phyloP scores from a whole-genome alignment of 345 rosid genomes.

The Boechera divaricarpa region DNA sequence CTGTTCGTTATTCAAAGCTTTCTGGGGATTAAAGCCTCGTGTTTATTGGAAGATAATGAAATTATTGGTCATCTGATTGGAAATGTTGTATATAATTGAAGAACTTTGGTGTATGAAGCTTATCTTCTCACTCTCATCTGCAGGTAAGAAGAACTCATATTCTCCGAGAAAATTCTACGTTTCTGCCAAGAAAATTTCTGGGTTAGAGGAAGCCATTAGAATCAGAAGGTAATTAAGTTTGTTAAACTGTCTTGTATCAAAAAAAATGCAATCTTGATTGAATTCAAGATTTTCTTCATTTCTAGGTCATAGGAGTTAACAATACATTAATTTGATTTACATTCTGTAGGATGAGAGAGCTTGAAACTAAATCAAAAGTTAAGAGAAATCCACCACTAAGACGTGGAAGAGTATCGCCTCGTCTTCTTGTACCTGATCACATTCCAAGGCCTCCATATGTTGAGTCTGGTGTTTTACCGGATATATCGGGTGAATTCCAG shows the following conservation, averaged over 20 bases:
- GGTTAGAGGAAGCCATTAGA: constrained; percentile 77
- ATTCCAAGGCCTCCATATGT: constrained; percentile 82
- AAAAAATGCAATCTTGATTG: not conserved
- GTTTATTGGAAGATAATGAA: not conserved
- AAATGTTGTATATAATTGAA: not conserved
- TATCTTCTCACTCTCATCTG: constrained; percentile 1
- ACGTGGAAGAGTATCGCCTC: constrained; percentile 84
- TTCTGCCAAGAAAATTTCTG: constrained; percentile 59
- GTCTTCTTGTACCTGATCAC: constrained; percentile 80
- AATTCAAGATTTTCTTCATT: not conserved
- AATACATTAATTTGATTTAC: constrained; percentile 3
- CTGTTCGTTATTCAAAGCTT: constrained; percentile 1
- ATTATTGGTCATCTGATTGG: not conserved
- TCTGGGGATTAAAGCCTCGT: not conserved
- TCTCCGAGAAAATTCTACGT: constrained; percentile 45
- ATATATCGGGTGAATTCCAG: constrained; percentile 64
- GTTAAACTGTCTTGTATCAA: not conserved
- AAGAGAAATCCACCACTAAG: constrained; percentile 65
- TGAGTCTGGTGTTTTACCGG: constrained; percentile 63
- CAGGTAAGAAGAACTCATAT: constrained; percentile 45
- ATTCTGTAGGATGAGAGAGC: constrained; percentile 64
- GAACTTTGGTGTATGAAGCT: constrained; percentile 5
- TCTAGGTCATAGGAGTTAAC: not conserved
- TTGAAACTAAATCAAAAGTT: constrained; percentile 48
- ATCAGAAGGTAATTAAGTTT: constrained; percentile 56